Percentiles rank a stretch among this genome's conserved stretches.
Evolutionary conservation across 192 early-diverging fungal species (phyloP).

Genomic region (Geranomyces variabilis): DNA sequence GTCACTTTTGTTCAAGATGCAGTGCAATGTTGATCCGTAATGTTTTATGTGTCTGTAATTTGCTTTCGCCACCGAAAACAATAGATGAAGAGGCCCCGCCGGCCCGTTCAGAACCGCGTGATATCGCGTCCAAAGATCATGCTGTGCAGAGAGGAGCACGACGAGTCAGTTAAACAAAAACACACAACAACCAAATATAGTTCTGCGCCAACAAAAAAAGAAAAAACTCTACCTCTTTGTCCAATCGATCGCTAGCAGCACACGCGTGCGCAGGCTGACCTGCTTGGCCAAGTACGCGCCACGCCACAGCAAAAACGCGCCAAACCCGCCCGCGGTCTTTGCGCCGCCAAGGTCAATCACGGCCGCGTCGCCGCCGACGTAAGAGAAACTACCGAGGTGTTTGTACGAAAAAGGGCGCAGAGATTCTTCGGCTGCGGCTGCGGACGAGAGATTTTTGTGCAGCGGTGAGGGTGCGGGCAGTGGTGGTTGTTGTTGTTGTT

Average conservation of each 20-base stretch:
- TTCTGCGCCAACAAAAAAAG: background rate
- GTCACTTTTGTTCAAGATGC: too few species aligned
- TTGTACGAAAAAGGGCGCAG: conserved; percentile 38
- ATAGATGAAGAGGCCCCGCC: too few species aligned
- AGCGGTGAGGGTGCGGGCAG: too few species aligned
- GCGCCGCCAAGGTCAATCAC: conserved; percentile 40
- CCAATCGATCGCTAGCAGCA: conserved; percentile 47
- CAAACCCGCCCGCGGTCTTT: conserved; percentile 26
- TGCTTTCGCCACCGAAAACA: too few species aligned
- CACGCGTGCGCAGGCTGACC: conserved; percentile 45
- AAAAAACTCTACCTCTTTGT: conserved; percentile 27
- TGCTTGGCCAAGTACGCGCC: conserved; percentile 47
- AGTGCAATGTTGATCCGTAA: too few species aligned
- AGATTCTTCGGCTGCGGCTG: background rate
- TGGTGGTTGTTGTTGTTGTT: too few species aligned
- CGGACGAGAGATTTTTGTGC: background rate
- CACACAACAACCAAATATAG: background rate
- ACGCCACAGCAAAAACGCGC: conserved; percentile 41
- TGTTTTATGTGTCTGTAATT: too few species aligned
- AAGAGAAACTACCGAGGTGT: conserved; percentile 48
- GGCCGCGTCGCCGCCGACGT: conserved; percentile 43
- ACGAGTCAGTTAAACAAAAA: background rate
- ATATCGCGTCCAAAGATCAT: conserved; percentile 9
- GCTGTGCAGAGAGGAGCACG: background rate
- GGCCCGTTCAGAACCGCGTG: background rate